Conservation (phyloP, 2,329 filamentous ascomycete species). For the Pseudogymnoascus pannorum region DNA sequence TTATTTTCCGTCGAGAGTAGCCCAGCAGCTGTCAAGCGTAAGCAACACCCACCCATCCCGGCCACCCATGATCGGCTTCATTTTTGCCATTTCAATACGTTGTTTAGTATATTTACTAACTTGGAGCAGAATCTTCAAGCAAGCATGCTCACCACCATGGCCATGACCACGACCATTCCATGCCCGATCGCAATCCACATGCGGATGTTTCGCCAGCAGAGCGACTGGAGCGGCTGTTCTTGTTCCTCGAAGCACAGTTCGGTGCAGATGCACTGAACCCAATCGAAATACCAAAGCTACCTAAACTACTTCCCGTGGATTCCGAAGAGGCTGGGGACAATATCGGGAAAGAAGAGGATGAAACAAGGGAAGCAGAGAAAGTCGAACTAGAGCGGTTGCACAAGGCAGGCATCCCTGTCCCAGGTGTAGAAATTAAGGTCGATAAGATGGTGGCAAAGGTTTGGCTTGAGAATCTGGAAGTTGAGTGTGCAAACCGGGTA, state of each 20-base stretch:
- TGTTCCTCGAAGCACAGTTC: constrained; percentile 97
- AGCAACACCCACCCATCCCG: constrained; percentile 28
- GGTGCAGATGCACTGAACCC: constrained; percentile 74
- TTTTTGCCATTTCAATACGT: neutral
- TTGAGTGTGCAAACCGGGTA: constrained; percentile 74
- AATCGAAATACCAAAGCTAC: constrained; percentile 58
- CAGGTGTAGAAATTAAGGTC: constrained; percentile 77
- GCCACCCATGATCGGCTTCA: constrained; percentile 10
- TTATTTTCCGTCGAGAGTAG: constrained; percentile 88
- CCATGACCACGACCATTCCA: constrained; percentile 31
- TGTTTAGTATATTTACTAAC: constrained; percentile 14
- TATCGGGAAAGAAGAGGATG: constrained; percentile 30
- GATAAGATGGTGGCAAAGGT: constrained; percentile 83
- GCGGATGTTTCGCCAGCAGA: constrained; percentile 64
- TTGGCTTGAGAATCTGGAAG: constrained; percentile 86
- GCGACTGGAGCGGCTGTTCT: constrained; percentile 75
- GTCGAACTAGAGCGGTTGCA: constrained; percentile 72
- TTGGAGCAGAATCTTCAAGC: constrained; percentile 47
- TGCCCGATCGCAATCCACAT: constrained; percentile 61
- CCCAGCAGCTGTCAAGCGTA: constrained; percentile 88
- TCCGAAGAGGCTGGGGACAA: constrained; percentile 16
- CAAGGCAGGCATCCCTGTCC: constrained; percentile 79
- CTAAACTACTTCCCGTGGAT: constrained; percentile 28
- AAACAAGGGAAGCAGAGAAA: constrained; percentile 33
- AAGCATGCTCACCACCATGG: constrained; percentile 47